Percentiles rank a stretch among this genome's conserved stretches.
These are phyloP conservation scores for Cladosporium sp. DNA, from an alignment of 2,329 filamentous ascomycete genomes.

Conservation along the genomic window DNA sequence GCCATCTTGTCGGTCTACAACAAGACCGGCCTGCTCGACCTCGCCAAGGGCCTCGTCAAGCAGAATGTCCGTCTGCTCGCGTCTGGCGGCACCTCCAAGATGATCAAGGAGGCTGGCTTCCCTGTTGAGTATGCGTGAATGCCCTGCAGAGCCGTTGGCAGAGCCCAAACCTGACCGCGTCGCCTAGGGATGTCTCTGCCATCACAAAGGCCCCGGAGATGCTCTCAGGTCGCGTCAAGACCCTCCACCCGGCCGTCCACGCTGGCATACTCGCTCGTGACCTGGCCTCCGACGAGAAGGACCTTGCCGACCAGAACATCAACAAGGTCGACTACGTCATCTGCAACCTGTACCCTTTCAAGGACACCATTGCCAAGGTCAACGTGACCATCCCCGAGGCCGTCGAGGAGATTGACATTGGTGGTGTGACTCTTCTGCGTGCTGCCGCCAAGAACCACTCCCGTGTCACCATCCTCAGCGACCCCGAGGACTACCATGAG, in stretches of 20 bases:
- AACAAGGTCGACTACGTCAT: constrained; percentile 92
- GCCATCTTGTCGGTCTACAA: constrained; percentile 98
- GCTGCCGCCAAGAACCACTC: constrained; percentile 98
- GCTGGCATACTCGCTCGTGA: constrained; percentile 89
- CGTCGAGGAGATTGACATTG: constrained; percentile 98
- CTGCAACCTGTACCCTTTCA: constrained; percentile 99
- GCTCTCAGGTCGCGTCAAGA: constrained; percentile 90
- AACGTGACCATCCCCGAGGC: constrained; percentile 96
- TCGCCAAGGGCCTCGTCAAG: constrained; percentile 86
- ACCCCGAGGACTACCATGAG: constrained; percentile 88
- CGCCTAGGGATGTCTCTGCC: constrained; percentile 81
- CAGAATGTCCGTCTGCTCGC: constrained; percentile 90
- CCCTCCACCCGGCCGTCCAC: constrained; percentile 78
- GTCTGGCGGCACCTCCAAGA: constrained; percentile 89
- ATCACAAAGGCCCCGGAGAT: constrained; percentile 96
- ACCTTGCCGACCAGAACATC: constrained; percentile 92
- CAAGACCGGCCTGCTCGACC: constrained; percentile 92
- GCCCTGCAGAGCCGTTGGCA: constrained; percentile 1
- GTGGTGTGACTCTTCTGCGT: constrained; percentile 91
- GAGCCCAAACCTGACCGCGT: constrained; percentile 5
- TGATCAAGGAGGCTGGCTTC: constrained; percentile 96
- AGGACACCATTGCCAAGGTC: constrained; percentile 94
- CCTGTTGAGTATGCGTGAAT: constrained; percentile 69
- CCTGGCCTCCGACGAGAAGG: constrained; percentile 93
- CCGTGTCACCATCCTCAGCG: constrained; percentile 92